These are phyloP conservation scores for Exophiala sideris DNA, from an alignment of 2,329 filamentous ascomycete genomes.

Conservation along the genomic window DNA sequence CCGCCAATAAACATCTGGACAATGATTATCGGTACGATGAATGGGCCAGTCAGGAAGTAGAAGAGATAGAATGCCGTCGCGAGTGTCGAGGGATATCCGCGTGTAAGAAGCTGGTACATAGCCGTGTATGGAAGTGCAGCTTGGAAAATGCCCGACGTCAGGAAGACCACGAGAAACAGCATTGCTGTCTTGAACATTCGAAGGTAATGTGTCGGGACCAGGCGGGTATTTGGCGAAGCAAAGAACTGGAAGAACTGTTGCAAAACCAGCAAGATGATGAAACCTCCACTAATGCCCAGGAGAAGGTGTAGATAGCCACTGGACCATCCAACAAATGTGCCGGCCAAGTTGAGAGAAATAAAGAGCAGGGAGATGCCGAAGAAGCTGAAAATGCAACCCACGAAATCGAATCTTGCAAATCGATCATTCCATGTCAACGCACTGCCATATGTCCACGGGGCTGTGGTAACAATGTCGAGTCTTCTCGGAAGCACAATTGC, in stretches of 20 bases:
- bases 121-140: slow-evolving; percentile 13
- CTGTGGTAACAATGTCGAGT: neutral
- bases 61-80: slow-evolving; percentile 17
- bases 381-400: slow-evolving; percentile 15
- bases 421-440: neutral
- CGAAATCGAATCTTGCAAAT: slow-evolving; percentile 8
- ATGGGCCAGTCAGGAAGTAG: slow-evolving; percentile 14
- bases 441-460: slow-evolving; percentile 3
- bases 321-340: slow-evolving; percentile 10
- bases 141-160: slow-evolving; percentile 12
- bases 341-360: slow-evolving; percentile 19
- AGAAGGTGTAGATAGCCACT: slow-evolving; percentile 9
- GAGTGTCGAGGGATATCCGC: slow-evolving; percentile 8
- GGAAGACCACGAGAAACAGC: slow-evolving; percentile 13
- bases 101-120: slow-evolving; percentile 19
- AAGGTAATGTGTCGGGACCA: slow-evolving; percentile 14
- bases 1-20: slow-evolving; percentile 18
- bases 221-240: slow-evolving; percentile 1
- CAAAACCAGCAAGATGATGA: slow-evolving; percentile 9
- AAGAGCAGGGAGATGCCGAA: slow-evolving; percentile 14
- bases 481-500: slow-evolving; percentile 13
- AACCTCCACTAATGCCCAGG: slow-evolving; percentile 1
- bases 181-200: slow-evolving; percentile 11
- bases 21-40: slow-evolving; percentile 11
- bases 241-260: slow-evolving; percentile 11